Evolutionary conservation across 768 basidiomycete genomes (phyloP).

Genomic region (Rhizopogon salebrosus): DNA sequence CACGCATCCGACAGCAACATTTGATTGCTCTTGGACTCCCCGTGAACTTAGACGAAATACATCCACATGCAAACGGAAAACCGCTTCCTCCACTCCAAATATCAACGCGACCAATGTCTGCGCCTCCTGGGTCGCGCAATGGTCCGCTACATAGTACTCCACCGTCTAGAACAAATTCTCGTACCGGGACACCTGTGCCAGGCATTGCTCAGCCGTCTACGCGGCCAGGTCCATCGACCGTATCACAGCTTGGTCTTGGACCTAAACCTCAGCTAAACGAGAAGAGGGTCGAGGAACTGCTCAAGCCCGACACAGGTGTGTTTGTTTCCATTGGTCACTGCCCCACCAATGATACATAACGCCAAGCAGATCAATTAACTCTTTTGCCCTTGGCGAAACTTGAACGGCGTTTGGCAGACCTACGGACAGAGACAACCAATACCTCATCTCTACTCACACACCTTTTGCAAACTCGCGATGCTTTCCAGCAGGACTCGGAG

Average conservation of each 20-base stretch:
- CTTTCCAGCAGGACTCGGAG: slow-evolving; percentile 82
- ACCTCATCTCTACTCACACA: slow-evolving; percentile 76
- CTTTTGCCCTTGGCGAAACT: slow-evolving; percentile 66
- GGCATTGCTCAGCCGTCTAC: slow-evolving; percentile 40
- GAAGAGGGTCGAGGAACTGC: slow-evolving; percentile 56
- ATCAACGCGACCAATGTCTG: slow-evolving; percentile 75
- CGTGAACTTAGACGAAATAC: slow-evolving; percentile 90
- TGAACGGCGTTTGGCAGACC: slow-evolving; percentile 60
- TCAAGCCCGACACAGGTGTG: slow-evolving; percentile 66
- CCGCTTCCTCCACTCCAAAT: slow-evolving; percentile 78
- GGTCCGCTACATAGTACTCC: slow-evolving; percentile 23
- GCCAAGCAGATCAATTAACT: slow-evolving; percentile 56
- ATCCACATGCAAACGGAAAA: slow-evolving; percentile 61
- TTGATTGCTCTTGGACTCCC: slow-evolving; percentile 90
- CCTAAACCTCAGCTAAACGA: slow-evolving; percentile 72
- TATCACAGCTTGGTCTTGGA: slow-evolving; percentile 53
- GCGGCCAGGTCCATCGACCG: slow-evolving; percentile 23
- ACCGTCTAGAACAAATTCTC: slow-evolving; percentile 38
- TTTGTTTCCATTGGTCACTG: background rate
- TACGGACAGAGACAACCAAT: slow-evolving; percentile 68
- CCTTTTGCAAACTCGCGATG: slow-evolving; percentile 75
- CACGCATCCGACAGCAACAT: slow-evolving; percentile 85
- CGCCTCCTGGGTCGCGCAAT: slow-evolving; percentile 62
- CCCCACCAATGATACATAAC: slow-evolving; percentile 2
- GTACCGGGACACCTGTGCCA: slow-evolving; percentile 44